phyloP scores from a whole-genome alignment of 352 stramenopile genomes.

The Globisporangium parvum region DNA sequence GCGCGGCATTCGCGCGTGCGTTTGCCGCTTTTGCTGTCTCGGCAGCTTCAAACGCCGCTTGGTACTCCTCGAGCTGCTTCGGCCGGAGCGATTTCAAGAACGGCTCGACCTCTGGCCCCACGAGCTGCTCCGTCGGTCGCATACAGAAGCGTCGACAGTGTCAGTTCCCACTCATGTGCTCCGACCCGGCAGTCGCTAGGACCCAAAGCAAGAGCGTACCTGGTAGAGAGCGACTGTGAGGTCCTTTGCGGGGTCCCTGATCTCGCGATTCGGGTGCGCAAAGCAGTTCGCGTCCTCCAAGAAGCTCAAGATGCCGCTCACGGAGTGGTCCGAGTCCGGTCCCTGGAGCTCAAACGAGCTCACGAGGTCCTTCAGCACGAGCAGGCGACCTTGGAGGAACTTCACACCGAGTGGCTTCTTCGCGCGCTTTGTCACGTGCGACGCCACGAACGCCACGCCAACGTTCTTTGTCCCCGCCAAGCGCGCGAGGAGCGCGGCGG shows the following conservation, averaged over 20 bases:
- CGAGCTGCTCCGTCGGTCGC: constrained; percentile 13
- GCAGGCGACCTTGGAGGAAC: constrained; percentile 53
- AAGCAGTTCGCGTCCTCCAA: constrained; percentile 82
- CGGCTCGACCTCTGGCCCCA: constrained; percentile 60
- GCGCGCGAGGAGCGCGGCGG: constrained; percentile 27
- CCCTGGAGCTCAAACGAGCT: constrained; percentile 38
- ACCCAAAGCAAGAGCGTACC: constrained; percentile 14
- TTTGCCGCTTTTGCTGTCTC: constrained; percentile 35
- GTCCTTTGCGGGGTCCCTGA: constrained; percentile 86
- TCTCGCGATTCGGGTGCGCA: constrained; percentile 82
- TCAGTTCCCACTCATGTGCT: too few species aligned
- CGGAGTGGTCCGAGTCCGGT: constrained; percentile 42
- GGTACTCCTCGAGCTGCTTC: constrained; percentile 91
- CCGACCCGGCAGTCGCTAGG: neutral
- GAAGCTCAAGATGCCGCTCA: constrained; percentile 67
- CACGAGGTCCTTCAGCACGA: constrained; percentile 57
- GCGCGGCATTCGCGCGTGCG: constrained; percentile 10
- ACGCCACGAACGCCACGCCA: constrained; percentile 52
- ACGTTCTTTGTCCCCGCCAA: constrained; percentile 61
- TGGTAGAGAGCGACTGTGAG: constrained; percentile 75
- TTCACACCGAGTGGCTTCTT: constrained; percentile 77
- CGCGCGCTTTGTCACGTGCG: constrained; percentile 57
- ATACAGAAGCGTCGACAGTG: neutral
- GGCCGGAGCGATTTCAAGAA: constrained; percentile 78
- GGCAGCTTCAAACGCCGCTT: constrained; percentile 75